Base-by-base conservation (phyloP, 805 yeast genomes). In the Wickerhamomyces subpelliculosus region DNA sequence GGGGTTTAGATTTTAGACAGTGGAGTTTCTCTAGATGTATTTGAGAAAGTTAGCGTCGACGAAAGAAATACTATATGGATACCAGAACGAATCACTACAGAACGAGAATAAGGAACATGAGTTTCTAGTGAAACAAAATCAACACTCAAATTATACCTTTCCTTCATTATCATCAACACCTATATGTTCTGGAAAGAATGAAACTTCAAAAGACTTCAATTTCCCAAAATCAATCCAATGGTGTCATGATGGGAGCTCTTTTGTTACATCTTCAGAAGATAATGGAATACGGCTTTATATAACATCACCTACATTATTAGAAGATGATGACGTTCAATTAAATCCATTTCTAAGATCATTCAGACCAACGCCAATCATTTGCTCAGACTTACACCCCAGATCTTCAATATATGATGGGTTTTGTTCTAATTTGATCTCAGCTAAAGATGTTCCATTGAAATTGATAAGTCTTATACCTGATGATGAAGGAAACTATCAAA, bases 251-350 rank as follows among this genome's bases (percentile, higher is more conserved):
- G 67, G 67, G 1, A 49, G 61, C 2, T 52, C 68, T 0, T 44
- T 69, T n/a, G 52, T 62, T 4, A 47, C 67, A 2, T 44, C 58
- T 3, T 52, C 61, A 20, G 62, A 57, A 26, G 73, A 69, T 45
- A 52, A 45, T 31, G 68, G 61, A 0, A 41, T 67, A 4, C 47
- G 73, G 10, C 51, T 61, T 13, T 69, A 64, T 43, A 39, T 65
- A 16, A 41, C 64, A 2, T 64, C 70, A 1, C 36, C 32, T 3
- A 41, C 49, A 9, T 32, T 53, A 1, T 26, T 45, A 3, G 56
- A 57, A 11, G 44, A 40, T 3, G 39, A 32, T 4, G 18, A 38
- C 18, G 38, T 32, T 9, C 40, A 33, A 4, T 39, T 64, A 30
- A 36, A 58, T 1, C 71, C 73, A 1, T 65, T 60, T 42, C 54